Base-by-base conservation (phyloP, 345 rosid genomes). In the Mercurialis annua region DNA sequence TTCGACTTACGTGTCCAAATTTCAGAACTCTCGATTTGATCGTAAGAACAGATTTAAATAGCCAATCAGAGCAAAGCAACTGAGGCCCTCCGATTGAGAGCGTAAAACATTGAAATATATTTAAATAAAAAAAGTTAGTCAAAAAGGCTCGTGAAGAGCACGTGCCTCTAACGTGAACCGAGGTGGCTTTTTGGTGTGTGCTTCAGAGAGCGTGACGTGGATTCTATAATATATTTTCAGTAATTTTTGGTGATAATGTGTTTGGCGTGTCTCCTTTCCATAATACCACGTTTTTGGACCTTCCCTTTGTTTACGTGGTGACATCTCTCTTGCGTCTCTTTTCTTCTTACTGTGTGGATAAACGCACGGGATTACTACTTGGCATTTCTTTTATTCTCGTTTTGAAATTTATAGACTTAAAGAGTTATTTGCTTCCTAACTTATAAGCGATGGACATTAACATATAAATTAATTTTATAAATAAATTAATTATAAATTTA, bases 121-220 rank as follows among this genome's bases (percentile, higher is more conserved):
- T 10, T 26, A 18, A 11, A 15, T 5, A 8, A 23, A 38, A 52
- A 49, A 2, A 16, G 58, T n/a, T 18, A 64, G 62, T 51, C 26
- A 26, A 36, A 64, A 26, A 26, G 42, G 42, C 76, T 56, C 77
- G 80, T 72, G 81, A 77, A 58, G 30, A 59, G 65, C 84, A 72
- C 71, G 76, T 77, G 81, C 72, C 17, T 15, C 15, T 16, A 31
- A 55, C 69, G 79, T 46, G 74, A 63, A 55, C 31, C 49, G 63
- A 65, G 65, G 57, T 17, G 31, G 55, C 34, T 4, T 18, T 11
- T 15, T 47, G 47, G 47, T 10, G 56, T 21, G 34, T 26, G 50
- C 17, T 24, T 36, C 75, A 70, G 72, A 61, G 73, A 75, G 72
- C 76, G 80, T 75, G 80, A 77, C 17, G 20, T 14, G 3, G 69